Evolutionary conservation across 2,329 filamentous ascomycete genomes (phyloP), one percentile per base, ranked within the genome.

Genomic region (Aspergillus felis): DNA sequence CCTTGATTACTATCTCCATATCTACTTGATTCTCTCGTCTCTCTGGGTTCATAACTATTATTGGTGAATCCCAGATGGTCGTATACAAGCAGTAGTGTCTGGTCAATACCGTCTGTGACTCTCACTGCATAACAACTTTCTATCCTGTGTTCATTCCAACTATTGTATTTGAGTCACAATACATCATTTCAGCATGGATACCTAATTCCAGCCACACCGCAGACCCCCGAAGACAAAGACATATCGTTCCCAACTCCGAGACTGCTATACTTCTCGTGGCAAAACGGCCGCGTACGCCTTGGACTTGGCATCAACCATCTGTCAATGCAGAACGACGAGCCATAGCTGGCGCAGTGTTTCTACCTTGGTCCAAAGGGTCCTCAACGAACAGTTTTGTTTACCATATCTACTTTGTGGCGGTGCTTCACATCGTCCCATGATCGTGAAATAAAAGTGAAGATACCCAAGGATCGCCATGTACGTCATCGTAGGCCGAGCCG

Each of bases 231-330:
- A 35, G 32, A 35, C 32, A 35, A 35, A 3, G 4, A 17, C 12
- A 35, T 4, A 6, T 35, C 32, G 8, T n/a, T 9, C n/a, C n/a
- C n/a, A 22, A 12, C 8, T 22, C 41, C 4, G 41, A 22, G n/a
- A 10, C 41, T 22, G 20, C 22, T 12, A 47, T 47, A 14, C 20
- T 27, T 47, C 38, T 48, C 22, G 55, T 57, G 55, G 55, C 55
- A 27, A 56, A 54, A 25, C 35, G 51, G 55, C 55, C 55, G 55
- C 55, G 55, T 57, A 54, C 44, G 46, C 35, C 51, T n/a, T 28
- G 27, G 27, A 32, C 55, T 57, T 57, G 55, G 51, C 55, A 25
- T 24, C 44, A 22, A 24, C 22, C 22, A 32, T 14, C 14, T 17
- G 14, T 38, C 32, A 17, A 38, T 38, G 32, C 17, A 38, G 32